Evolutionary conservation across 2,329 filamentous ascomycete species (phyloP).

Genomic region (Fusarium neocosmosporiellum): DNA sequence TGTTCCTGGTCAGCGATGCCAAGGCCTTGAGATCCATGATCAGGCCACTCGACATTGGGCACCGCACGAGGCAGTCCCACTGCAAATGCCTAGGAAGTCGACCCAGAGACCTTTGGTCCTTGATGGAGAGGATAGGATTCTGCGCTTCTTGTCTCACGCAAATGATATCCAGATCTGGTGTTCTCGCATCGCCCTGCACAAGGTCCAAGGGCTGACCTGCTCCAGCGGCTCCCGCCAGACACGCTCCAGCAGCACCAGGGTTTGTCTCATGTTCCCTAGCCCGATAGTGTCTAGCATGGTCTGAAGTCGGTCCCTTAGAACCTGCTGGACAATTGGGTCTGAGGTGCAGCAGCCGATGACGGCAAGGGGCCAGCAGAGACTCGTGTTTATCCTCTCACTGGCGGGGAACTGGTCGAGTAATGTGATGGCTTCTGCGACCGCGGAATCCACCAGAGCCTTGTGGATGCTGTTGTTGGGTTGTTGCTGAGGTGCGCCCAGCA

Average conservation of each 20-base stretch:
- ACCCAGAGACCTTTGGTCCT: not conserved
- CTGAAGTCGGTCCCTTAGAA: constrained; percentile 49
- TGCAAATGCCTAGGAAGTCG: not conserved
- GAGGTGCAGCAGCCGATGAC: constrained; percentile 52
- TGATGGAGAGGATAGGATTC: constrained; percentile 20
- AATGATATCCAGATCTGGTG: constrained; percentile 62
- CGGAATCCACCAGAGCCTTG: constrained; percentile 41
- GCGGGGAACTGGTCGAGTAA: constrained; percentile 48
- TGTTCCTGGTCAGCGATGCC: not conserved
- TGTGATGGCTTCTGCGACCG: constrained; percentile 46
- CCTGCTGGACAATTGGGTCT: constrained; percentile 49
- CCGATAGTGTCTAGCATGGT: constrained; percentile 53
- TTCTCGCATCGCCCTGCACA: constrained; percentile 58
- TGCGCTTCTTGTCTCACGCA: constrained; percentile 47
- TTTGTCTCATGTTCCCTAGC: constrained; percentile 59
- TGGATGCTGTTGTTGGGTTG: constrained; percentile 33
- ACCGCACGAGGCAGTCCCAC: not conserved
- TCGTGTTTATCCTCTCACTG: constrained; percentile 51
- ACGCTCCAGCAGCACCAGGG: constrained; percentile 53
- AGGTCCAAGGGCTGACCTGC: constrained; percentile 54
- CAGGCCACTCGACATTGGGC: not conserved
- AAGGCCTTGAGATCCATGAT: not conserved
- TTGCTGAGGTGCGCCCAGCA: constrained; percentile 46
- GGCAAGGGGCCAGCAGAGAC: constrained; percentile 53
- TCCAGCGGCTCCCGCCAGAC: constrained; percentile 53